Percentiles rank a stretch among this genome's conserved stretches.
Conservation (phyloP, 768 basidiomycete species). For the Agrocybe chaxingu region DNA sequence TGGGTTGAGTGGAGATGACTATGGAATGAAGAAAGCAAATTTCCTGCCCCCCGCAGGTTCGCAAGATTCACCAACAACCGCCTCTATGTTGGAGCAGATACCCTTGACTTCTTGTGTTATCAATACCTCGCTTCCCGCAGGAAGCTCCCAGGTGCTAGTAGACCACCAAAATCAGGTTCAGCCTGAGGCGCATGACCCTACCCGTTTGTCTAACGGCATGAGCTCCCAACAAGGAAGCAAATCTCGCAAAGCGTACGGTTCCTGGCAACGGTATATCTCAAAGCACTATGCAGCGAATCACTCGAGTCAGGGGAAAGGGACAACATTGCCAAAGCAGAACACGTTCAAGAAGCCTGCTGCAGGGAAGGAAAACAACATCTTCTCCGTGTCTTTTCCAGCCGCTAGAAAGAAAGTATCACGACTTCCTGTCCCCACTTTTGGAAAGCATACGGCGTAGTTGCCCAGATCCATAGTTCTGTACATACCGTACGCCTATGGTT, state of each 20-base stretch:
- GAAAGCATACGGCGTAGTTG: background rate
- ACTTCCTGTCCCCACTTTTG: constrained; percentile 10
- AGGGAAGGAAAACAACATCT: constrained; percentile 9
- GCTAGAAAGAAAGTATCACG: constrained; percentile 9
- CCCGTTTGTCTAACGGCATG: no score
- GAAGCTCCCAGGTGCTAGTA: no score
- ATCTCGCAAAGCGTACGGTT: constrained; percentile 5
- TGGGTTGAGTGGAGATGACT: background rate
- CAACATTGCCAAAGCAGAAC: background rate
- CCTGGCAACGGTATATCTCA: constrained; percentile 12
- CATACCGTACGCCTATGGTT: background rate
- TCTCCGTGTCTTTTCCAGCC: constrained; percentile 4
- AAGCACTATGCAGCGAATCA: background rate
- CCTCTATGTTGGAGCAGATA: no score
- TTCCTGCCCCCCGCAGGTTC: no score
- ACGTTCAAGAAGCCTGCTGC: background rate
- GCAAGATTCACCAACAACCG: no score
- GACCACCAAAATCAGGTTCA: no score
- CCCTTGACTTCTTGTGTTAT: no score
- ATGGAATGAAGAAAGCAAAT: no score
- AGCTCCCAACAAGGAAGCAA: constrained; percentile 8
- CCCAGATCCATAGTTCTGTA: constrained; percentile 1
- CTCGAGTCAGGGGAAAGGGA: background rate
- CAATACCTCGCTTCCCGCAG: no score
- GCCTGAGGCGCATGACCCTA: no score